phyloP scores from a whole-genome alignment of 495 filamentous ascomycete species.

The Evansstolkia leycettana region DNA sequence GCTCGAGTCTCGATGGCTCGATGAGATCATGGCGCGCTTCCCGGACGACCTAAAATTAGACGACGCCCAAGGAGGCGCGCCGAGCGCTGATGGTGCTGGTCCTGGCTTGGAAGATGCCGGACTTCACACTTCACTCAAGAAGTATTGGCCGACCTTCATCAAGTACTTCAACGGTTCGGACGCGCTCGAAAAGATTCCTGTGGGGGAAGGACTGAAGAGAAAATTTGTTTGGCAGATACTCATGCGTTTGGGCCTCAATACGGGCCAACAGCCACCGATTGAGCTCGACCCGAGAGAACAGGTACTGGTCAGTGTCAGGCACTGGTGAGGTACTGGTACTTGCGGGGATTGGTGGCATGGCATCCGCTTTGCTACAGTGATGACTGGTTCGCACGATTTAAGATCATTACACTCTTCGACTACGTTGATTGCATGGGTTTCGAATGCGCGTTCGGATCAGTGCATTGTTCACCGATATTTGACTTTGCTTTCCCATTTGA shows the following conservation, averaged over 20 bases:
- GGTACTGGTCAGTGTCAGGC: slow-evolving; percentile 30
- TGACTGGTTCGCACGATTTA: no score
- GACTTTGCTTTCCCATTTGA: no score
- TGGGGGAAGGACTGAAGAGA: slow-evolving; percentile 71
- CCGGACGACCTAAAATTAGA: slow-evolving; percentile 15
- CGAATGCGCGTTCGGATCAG: no score
- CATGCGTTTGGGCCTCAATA: slow-evolving; percentile 23
- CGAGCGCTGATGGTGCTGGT: slow-evolving; percentile 16
- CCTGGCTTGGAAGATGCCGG: slow-evolving; percentile 31
- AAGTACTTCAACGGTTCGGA: slow-evolving; percentile 83
- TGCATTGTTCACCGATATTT: no score
- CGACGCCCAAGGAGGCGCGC: slow-evolving; percentile 9
- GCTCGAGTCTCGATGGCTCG: slow-evolving; percentile 59
- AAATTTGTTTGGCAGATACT: slow-evolving; percentile 66
- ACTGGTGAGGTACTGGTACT: slow-evolving; percentile 38
- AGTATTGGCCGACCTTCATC: slow-evolving; percentile 41
- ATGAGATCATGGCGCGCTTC: slow-evolving; percentile 53
- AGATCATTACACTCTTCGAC: no score
- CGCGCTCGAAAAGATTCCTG: slow-evolving; percentile 75
- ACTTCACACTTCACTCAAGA: slow-evolving; percentile 40
- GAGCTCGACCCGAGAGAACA: slow-evolving; percentile 26
- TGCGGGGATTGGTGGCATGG: not conserved
- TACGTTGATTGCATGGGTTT: no score
- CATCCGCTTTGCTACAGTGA: not conserved
- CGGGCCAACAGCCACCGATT: slow-evolving; percentile 17